Conservation (phyloP, 805 yeast genomes). For the Suhomyces vadensis region DNA sequence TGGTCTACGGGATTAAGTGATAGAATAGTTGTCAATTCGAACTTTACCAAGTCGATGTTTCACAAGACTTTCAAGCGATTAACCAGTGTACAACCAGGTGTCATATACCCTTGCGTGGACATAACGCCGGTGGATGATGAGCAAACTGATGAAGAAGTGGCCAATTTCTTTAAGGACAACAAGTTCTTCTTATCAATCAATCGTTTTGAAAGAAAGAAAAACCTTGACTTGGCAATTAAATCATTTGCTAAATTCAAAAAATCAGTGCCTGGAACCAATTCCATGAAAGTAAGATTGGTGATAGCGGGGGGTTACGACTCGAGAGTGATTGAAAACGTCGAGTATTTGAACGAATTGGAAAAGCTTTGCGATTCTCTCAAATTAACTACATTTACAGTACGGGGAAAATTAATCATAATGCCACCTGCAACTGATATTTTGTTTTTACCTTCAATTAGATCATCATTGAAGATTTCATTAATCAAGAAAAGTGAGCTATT, state of each 20-base stretch:
- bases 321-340: conserved; percentile 72
- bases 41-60: conserved; percentile 75
- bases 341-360: conserved; percentile 63
- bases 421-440: conserved; percentile 50
- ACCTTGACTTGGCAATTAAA: conserved; percentile 72
- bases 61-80: conserved; percentile 56
- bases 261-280: conserved; percentile 27
- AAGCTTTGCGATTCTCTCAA: conserved; percentile 45
- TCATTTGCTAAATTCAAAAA: conserved; percentile 54
- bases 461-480: conserved; percentile 62
- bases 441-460: conserved; percentile 79
- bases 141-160: conserved; percentile 32
- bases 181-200: conserved; percentile 72
- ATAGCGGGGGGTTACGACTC: conserved; percentile 92
- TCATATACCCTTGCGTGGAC: conserved; percentile 81
- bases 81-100: conserved; percentile 46
- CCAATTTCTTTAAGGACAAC: conserved; percentile 33
- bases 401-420: conserved; percentile 37
- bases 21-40: conserved; percentile 80
- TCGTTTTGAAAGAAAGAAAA: conserved; percentile 86
- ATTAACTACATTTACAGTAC: conserved; percentile 46
- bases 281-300: conserved; percentile 49
- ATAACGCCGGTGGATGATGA: conserved; percentile 23
- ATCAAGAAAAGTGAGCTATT: conserved; percentile 58
- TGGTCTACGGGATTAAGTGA: conserved; percentile 77